Percentiles rank a stretch among this genome's conserved stretches.
Evolutionary conservation across 257 asterid genomes (phyloP).

Genomic region (Solanum megistacrolobum): DNA sequence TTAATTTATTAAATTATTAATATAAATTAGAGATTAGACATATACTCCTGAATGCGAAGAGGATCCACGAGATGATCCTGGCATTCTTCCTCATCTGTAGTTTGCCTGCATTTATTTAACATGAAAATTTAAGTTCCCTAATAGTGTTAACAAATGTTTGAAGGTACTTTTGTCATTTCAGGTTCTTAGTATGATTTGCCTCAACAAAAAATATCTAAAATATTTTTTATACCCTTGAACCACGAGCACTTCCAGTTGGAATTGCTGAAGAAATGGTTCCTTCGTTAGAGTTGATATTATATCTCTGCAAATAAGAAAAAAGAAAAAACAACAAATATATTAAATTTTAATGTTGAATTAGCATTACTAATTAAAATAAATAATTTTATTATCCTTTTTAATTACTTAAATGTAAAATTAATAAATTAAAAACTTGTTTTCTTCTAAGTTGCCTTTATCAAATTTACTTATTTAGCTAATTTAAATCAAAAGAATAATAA

Average conservation of each 20-base stretch:
- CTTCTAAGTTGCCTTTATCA: neutral
- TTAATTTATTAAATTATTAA: neutral
- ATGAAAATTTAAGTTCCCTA: neutral
- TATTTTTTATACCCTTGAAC: neutral
- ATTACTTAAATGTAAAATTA: too few species aligned
- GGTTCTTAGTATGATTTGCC: too few species aligned
- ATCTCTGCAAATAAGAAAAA: neutral
- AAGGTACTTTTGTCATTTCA: neutral
- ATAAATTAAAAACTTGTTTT: too few species aligned
- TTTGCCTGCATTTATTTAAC: neutral
- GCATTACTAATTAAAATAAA: too few species aligned
- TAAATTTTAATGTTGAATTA: neutral
- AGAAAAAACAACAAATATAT: too few species aligned
- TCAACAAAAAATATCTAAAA: neutral
- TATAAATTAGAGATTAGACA: too few species aligned
- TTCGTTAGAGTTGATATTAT: neutral
- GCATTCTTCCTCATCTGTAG: neutral
- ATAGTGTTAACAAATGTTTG: neutral
- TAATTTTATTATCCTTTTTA: too few species aligned
- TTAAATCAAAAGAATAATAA: too few species aligned
- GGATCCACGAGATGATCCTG: too few species aligned
- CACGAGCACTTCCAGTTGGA: neutral
- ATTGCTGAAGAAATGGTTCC: neutral
- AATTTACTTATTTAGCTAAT: too few species aligned
- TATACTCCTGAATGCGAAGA: too few species aligned